Evolutionary conservation across 352 stramenopile species (phyloP).

Genomic region (Globisporangium uncinulatum): DNA sequence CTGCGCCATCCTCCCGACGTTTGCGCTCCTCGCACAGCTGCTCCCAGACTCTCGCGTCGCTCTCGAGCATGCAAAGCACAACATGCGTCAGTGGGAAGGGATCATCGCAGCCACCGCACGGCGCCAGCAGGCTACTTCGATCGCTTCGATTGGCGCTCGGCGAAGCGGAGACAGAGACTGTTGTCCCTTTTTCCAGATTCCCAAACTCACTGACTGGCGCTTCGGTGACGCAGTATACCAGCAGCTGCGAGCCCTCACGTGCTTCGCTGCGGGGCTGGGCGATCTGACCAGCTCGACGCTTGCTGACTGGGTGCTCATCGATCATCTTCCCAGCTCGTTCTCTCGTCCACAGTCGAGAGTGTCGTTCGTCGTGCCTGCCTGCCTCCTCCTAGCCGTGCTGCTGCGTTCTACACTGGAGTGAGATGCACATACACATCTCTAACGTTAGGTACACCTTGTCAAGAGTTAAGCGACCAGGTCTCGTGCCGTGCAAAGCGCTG

Average conservation of each 20-base stretch:
- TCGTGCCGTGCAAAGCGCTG: not conserved
- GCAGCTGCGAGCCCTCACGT: not conserved
- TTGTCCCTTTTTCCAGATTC: not conserved
- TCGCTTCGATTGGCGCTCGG: not conserved
- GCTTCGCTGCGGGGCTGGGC: not conserved
- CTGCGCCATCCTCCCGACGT: constrained; percentile 19
- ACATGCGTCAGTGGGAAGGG: constrained; percentile 14
- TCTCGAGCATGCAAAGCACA: constrained; percentile 6
- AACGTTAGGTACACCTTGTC: not conserved
- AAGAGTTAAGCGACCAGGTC: not conserved
- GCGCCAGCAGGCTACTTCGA: not conserved
- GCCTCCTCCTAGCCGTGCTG: not conserved
- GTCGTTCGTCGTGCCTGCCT: not conserved
- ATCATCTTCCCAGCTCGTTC: not conserved
- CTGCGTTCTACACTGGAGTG: not conserved
- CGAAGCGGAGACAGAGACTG: too few species aligned
- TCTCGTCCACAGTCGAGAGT: not conserved
- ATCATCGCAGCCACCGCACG: not conserved
- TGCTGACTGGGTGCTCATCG: not conserved
- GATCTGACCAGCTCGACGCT: not conserved
- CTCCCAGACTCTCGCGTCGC: constrained; percentile 12
- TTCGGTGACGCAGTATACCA: not conserved
- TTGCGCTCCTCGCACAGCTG: constrained; percentile 15
- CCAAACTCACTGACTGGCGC: not conserved
- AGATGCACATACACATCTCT: not conserved